A percentile compares a stretch with the other conserved stretches of the same genome.
phyloP scores from a whole-genome alignment of 495 filamentous ascomycete species.

The Trichoderma virens region DNA sequence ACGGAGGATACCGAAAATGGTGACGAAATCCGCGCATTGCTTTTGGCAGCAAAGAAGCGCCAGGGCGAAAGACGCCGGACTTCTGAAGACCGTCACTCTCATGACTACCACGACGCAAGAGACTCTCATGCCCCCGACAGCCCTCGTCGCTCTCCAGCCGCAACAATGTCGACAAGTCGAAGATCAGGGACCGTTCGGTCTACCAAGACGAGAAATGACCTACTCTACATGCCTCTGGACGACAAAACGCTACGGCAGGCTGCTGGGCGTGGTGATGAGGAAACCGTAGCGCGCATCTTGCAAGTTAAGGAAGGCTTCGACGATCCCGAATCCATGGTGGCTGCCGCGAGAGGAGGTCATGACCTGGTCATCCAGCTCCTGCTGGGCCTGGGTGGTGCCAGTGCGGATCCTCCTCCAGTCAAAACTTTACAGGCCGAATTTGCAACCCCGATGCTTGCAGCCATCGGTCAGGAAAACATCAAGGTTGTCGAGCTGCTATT shows the following conservation, averaged over 20 bases:
- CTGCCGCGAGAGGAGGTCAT: conserved; percentile 88
- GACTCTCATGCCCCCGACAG: conserved; percentile 66
- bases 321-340: conserved; percentile 78
- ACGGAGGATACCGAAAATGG: conserved; percentile 57
- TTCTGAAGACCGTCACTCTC: conserved; percentile 55
- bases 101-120: conserved; percentile 43
- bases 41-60: conserved; percentile 46
- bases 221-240: conserved; percentile 48
- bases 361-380: conserved; percentile 77
- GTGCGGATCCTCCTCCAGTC: conserved; percentile 69
- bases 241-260: conserved; percentile 70
- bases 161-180: conserved; percentile 28
- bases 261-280: conserved; percentile 74
- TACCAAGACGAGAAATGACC: conserved; percentile 47
- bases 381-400: conserved; percentile 68
- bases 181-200: conserved; percentile 39
- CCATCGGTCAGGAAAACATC: conserved; percentile 84
- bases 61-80: conserved; percentile 46
- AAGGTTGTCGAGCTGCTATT: conserved; percentile 75
- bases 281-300: conserved; percentile 69
- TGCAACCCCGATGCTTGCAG: conserved; percentile 86
- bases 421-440: conserved; percentile 43
- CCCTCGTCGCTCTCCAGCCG: conserved; percentile 55
- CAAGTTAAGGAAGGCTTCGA: conserved; percentile 61
- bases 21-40: conserved; percentile 47